Base-by-base conservation (phyloP, 805 yeast genomes). In the Ogataea thermomethanolica region DNA sequence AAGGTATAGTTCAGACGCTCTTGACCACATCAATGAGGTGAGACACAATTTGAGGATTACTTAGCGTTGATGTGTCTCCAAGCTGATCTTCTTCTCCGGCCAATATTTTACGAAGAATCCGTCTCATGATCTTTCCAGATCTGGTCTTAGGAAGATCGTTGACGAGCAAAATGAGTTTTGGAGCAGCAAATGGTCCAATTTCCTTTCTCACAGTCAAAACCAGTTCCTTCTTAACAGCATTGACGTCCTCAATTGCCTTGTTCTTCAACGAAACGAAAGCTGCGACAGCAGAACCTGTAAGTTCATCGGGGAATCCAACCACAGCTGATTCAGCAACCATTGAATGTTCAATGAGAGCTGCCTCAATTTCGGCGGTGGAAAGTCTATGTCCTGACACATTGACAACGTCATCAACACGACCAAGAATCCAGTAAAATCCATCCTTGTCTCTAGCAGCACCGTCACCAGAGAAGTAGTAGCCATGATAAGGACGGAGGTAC, bases 301-400 rank as follows among this genome's bases (percentile, higher is more conserved):
- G 70, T 54, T 84, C 91, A 61, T 85, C 91, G 45, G 77, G 76
- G 64, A 79, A 79, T 38, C 95, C 95, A 51, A 85, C 89, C 40
- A 84, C 95, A 6, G 95, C 95, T 54, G 82, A 71, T 64, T 84
- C 95, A 30, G 83, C 78, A 37, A 85, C 89, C 34, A 73, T 67
- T 17, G 70, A 64, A 63, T 83, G 84, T 62, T 84, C 91, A 50
- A 82, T 72, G 46, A 85, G 68, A 6, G 91, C 89, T 34, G 90
- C 85, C 66, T 85, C 95, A 52, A 85, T 84, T 65, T 85, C 95
- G 26, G 95, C 88, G 34, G 95, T 85, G n/a, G 93, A 84, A 54
- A 85, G 70, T 61, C 95, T 73, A 68, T 85, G 95, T 42, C 95
- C 95, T 25, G 88, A 79, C 29, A 85, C 93, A 59, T 85, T 85